Evolutionary conservation across 441 rosid genomes (phyloP).

Genomic region (Erodium texanum): DNA sequence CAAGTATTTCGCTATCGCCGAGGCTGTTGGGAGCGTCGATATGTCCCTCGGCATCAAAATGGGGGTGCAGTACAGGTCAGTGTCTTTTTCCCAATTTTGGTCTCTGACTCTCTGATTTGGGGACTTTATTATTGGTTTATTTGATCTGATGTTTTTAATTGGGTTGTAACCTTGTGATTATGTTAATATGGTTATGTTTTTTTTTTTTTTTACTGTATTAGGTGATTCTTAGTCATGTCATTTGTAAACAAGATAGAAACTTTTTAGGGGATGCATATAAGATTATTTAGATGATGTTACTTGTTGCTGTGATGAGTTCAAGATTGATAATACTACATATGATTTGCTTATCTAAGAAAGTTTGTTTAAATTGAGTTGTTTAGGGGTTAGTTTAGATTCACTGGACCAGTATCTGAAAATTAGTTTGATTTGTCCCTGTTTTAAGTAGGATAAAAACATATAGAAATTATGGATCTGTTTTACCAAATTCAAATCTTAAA

Average conservation of each 20-base stretch:
- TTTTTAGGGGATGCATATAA: not conserved
- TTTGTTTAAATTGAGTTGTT: not conserved
- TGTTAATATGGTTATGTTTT: not conserved
- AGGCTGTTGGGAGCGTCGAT: constrained; percentile 79
- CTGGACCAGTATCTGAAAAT: not conserved
- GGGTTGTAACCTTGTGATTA: not conserved
- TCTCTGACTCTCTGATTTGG: constrained; percentile 2
- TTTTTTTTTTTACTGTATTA: not conserved
- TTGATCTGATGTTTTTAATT: not conserved
- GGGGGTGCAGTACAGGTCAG: constrained; percentile 88
- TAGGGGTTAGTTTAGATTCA: not conserved
- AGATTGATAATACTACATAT: not conserved
- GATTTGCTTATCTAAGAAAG: not conserved
- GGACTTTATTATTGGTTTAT: not conserved
- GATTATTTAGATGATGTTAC: no score
- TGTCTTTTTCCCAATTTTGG: not conserved
- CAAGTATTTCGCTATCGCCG: constrained; percentile 66
- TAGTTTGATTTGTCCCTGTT: not conserved
- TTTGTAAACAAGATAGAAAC: not conserved
- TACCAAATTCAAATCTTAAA: not conserved
- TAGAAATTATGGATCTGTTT: not conserved
- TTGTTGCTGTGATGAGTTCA: no score
- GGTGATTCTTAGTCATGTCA: not conserved
- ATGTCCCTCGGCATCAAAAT: constrained; percentile 82
- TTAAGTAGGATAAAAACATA: no score